Base-by-base conservation (phyloP, 495 filamentous ascomycete species). In the Podospora australis region DNA sequence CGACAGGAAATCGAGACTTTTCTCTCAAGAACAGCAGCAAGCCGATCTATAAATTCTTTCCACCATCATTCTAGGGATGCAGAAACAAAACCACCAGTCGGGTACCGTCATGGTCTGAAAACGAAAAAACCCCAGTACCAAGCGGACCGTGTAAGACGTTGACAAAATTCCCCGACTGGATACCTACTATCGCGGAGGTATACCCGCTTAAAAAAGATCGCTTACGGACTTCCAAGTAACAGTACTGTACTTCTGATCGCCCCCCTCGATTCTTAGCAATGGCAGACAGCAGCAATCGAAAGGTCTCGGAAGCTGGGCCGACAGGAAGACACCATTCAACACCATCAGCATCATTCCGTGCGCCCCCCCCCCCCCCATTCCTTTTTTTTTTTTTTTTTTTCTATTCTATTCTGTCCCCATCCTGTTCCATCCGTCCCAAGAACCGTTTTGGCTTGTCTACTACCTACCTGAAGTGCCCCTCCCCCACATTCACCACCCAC, bases 301-400 rank as follows among this genome's bases (percentile, higher is more conserved):
- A 55, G 50, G 48, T 44, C 32, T 56, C 59, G 36, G 60, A 66
- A 42, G 58, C 65, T 54, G 66, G 64, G 46, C 67, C 70, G 57
- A 55, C 69, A 56, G 63, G 69, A 59, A 63, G 70, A 49, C 65
- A 66, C 20, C 70, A 71, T 50, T 59, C 69, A 28, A 62, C 68
- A 44, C 68, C 70, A 62, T 64, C 66, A 59, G 68, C 68, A 48
- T 71, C 70, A 62, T 73, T 73, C 61, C 70, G 70, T 73, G 68
- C 64, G 69, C 63, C 55, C 57, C 48, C 54, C 48, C 49, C 32
- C 36, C 34, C 39, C 25, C 49, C 22, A 30, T 30, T 24, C 42
- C 41, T 45, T 46, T 44, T 49, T 46, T 24, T 43, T 48, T 52
- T 44, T 32, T 9, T 38, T 28, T 39, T 30, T 22, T 34, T 9